Evolutionary conservation across 2,329 filamentous ascomycete species (phyloP).

Genomic region (Colletotrichum paranaense): DNA sequence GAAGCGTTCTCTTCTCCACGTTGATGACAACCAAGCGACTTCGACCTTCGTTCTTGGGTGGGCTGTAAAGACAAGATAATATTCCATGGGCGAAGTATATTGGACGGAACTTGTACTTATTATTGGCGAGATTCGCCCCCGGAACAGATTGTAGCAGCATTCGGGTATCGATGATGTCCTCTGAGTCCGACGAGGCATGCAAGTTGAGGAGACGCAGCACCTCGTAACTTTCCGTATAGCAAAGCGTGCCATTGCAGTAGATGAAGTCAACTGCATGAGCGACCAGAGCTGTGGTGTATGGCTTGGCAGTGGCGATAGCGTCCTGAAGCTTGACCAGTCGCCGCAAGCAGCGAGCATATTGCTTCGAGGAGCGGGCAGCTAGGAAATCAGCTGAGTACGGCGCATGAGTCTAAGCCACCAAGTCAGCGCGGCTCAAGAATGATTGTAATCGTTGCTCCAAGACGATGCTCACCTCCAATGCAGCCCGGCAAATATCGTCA

Average conservation of each 20-base stretch:
- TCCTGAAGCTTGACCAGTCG: slow-evolving; percentile 69
- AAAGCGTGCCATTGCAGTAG: slow-evolving; percentile 73
- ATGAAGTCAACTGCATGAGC: slow-evolving; percentile 71
- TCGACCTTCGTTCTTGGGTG: slow-evolving; percentile 46
- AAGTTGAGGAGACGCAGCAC: slow-evolving; percentile 70
- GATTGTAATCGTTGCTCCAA: too few species aligned
- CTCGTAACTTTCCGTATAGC: slow-evolving; percentile 63
- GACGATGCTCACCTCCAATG: slow-evolving; percentile 63
- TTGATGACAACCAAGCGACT: slow-evolving; percentile 67
- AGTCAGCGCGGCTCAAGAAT: slow-evolving; percentile 35
- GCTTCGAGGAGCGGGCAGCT: slow-evolving; percentile 35
- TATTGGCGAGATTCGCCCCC: slow-evolving; percentile 30
- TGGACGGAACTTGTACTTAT: slow-evolving; percentile 61
- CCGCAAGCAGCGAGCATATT: slow-evolving; percentile 66
- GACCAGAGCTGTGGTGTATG: slow-evolving; percentile 70
- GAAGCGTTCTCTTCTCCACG: slow-evolving; percentile 47
- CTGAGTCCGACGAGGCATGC: slow-evolving; percentile 57
- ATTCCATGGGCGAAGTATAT: slow-evolving; percentile 69
- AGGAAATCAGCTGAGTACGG: slow-evolving; percentile 39
- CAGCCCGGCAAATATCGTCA: slow-evolving; percentile 66
- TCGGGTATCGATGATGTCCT: slow-evolving; percentile 63
- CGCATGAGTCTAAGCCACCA: slow-evolving; percentile 36
- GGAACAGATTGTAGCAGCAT: slow-evolving; percentile 8
- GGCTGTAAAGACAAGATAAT: slow-evolving; percentile 67
- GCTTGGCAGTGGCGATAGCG: slow-evolving; percentile 70